Percentiles rank a stretch among this genome's conserved stretches.
Evolutionary conservation across 176 grass and related monocot species (phyloP).

Genomic region (Oryza rufipogon): DNA sequence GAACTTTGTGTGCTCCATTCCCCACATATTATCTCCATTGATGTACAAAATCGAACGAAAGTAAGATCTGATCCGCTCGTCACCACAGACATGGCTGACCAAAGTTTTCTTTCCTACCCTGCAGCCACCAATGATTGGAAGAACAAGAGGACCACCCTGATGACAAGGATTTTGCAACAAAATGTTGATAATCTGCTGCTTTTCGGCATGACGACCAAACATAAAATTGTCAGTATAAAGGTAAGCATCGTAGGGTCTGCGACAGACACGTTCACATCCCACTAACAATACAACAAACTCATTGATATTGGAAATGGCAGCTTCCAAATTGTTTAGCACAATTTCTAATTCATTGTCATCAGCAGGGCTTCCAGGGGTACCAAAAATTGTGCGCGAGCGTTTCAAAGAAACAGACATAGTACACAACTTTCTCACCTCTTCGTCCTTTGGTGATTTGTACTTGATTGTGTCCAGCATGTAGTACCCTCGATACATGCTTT

Average conservation of each 20-base stretch:
- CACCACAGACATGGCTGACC: neutral
- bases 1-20: neutral
- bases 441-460: neutral
- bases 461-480: neutral
- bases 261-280: neutral
- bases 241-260: neutral
- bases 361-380: neutral
- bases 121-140: neutral
- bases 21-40: neutral
- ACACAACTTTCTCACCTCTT: neutral
- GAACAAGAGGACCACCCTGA: neutral
- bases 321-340: neutral
- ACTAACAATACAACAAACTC: neutral
- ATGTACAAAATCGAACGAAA: neutral
- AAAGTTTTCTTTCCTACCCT: neutral
- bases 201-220: neutral
- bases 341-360: neutral
- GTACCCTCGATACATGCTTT: conserved; percentile 8
- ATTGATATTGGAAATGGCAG: neutral
- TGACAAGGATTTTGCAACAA: neutral
- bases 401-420: neutral
- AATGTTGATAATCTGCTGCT: neutral
- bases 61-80: neutral
- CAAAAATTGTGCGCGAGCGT: neutral
- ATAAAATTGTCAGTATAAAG: neutral